Base-by-base conservation (phyloP, 805 yeast genomes). In the Lachancea cidri region DNA sequence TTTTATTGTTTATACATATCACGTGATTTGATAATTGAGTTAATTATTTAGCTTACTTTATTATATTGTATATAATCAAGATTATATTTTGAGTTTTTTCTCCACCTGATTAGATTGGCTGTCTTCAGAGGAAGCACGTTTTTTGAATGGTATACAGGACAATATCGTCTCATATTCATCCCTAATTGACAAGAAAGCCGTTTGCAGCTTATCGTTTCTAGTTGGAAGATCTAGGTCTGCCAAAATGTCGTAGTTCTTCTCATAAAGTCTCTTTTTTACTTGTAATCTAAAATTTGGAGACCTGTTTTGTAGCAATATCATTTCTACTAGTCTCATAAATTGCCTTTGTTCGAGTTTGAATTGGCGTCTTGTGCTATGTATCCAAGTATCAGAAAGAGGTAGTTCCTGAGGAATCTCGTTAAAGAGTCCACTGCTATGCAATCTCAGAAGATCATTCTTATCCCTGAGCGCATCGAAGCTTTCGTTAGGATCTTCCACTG, bases 401-500 rank as follows among this genome's bases (percentile, higher is more conserved):
- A 57, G 52, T 33, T 50, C 38, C 42, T 53, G 31, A 50, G 54
- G 46, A 42, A 68, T 42, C n/a, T 61, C 53, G 6, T 57, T 45
- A 20, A 71, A 54, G 35, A 66, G 53, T 0, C 66, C 62, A 1
- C 45, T 45, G 18, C 60, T 53, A 29, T 62, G 59, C 24, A 82
- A 58, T 50, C 81, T 65, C 43, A 66, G 62, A 49, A 87, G 67
- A 55, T 93, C 98, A 47, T 80, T 74, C 24, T 91, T 68, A 58
- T 93, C 97, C 44, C 98, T 73, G 50, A 93, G 67, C 55, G 86
- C 94, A 57, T 93, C 98, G 64, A 93, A 91, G 27, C 79, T 77
- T 57, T 88, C 96, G 55, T 83, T 85, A 2, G 98, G 98, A 59
- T 93, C 98, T 59, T 93, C 98, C 3, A 93, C 87, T 0, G 91